phyloP scores from a whole-genome alignment of 2,329 filamentous ascomycete species.

The Dendrostoma leiphaemia region DNA sequence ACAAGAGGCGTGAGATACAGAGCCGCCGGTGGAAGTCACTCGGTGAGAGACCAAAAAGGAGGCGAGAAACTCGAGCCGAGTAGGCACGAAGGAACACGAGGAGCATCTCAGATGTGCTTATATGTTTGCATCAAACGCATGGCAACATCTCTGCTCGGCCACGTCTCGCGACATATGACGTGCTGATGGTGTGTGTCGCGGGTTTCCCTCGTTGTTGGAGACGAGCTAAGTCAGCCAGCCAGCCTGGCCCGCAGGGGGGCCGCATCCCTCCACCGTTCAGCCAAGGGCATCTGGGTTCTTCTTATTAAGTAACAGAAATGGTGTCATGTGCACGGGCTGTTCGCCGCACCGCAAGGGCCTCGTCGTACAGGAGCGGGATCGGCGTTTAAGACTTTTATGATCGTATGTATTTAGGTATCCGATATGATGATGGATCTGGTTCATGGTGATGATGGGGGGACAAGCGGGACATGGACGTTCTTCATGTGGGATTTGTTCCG shows the following conservation, averaged over 20 bases:
- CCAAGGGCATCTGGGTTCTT: constrained; percentile 1
- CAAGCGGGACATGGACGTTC: no score
- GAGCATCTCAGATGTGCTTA: not conserved
- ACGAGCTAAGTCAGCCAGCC: not conserved
- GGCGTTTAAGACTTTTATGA: no score
- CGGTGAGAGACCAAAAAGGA: not conserved
- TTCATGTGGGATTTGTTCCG: not conserved
- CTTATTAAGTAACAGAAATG: constrained; percentile 11
- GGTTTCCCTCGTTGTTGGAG: not conserved
- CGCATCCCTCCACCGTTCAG: not conserved
- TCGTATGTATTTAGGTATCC: no score
- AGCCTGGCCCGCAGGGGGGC: not conserved
- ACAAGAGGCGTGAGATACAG: no score
- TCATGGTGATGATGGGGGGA: no score
- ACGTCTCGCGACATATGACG: constrained; percentile 20
- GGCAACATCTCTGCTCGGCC: not conserved
- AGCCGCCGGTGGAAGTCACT: no score
- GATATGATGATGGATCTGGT: no score
- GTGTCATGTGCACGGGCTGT: not conserved
- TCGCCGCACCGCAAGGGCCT: no score
- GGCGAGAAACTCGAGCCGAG: not conserved
- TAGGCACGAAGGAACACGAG: not conserved
- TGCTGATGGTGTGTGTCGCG: constrained; percentile 14
- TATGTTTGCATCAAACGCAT: not conserved
- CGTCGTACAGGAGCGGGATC: no score